Evolutionary conservation across 1,284 basidiomycete species (phyloP).

Genomic region (Polyporus tsugae): DNA sequence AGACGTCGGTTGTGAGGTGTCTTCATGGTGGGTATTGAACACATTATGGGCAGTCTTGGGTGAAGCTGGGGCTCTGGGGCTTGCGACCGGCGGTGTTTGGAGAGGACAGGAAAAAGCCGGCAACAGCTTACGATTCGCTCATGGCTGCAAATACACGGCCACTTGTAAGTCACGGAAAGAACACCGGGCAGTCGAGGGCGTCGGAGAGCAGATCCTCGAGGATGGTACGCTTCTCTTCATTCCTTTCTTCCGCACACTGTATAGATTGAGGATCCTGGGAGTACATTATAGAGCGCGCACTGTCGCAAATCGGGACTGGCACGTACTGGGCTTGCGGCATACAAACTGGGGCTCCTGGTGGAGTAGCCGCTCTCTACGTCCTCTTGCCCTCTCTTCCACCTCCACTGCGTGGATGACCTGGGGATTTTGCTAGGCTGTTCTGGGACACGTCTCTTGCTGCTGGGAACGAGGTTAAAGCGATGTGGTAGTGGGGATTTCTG

Average conservation of each 20-base stretch:
- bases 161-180: not conserved
- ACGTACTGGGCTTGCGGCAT: constrained; percentile 9
- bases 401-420: constrained; percentile 18
- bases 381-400: not conserved
- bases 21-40: not conserved
- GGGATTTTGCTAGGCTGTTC: constrained; percentile 1
- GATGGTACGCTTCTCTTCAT: constrained; percentile 5
- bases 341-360: constrained; percentile 4
- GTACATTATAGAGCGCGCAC: not conserved
- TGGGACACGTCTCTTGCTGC: constrained; percentile 6
- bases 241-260: not conserved
- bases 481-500: constrained; percentile 30
- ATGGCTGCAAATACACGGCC: not conserved
- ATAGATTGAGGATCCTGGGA: not conserved
- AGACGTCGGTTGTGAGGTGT: not conserved
- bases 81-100: not conserved
- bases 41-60: not conserved
- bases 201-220: constrained; percentile 14
- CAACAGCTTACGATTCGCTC: not conserved
- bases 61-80: not conserved
- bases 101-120: not conserved
- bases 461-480: constrained; percentile 28
- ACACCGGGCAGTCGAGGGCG: constrained; percentile 10
- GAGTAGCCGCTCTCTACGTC: not conserved
- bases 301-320: not conserved